Evolutionary conservation across 306 rosid genomes (phyloP).

Genomic region (Vicia villosa): DNA sequence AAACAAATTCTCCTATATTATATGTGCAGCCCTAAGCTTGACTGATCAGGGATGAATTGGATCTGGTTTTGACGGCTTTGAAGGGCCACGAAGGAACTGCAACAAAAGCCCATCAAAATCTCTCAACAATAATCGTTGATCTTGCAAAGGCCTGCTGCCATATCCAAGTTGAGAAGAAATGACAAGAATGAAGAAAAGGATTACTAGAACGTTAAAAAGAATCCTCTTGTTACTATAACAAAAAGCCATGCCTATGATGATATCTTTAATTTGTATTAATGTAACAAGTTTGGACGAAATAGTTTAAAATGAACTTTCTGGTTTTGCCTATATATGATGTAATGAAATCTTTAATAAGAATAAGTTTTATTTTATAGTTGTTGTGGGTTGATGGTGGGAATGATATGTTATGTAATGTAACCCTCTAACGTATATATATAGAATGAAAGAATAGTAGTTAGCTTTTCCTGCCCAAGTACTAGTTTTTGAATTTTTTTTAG

Average conservation of each 20-base stretch:
- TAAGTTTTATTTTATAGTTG: too few species aligned
- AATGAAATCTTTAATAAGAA: too few species aligned
- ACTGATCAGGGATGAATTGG: slow-evolving; percentile 13
- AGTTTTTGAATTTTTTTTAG: neutral
- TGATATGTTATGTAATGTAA: too few species aligned
- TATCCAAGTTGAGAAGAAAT: slow-evolving; percentile 43
- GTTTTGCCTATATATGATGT: neutral
- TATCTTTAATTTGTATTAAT: neutral
- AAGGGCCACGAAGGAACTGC: slow-evolving; percentile 46
- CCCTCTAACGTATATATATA: too few species aligned
- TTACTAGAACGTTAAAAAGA: slow-evolving; percentile 34
- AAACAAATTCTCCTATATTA: too few species aligned
- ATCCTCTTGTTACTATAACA: slow-evolving; percentile 14
- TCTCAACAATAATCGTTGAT: neutral
- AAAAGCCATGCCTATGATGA: neutral
- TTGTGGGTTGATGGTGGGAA: too few species aligned
- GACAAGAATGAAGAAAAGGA: slow-evolving; percentile 33
- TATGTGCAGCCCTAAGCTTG: neutral
- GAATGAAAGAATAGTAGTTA: too few species aligned
- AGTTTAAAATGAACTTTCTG: neutral
- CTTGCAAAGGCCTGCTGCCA: slow-evolving; percentile 46
- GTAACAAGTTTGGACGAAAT: neutral
- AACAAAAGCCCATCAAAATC: slow-evolving; percentile 40
- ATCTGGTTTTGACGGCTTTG: slow-evolving; percentile 28
- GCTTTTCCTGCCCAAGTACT: neutral